These are phyloP conservation scores for Carpinus fangiana DNA, from an alignment of 306 rosid species.

Conservation along the genomic window DNA sequence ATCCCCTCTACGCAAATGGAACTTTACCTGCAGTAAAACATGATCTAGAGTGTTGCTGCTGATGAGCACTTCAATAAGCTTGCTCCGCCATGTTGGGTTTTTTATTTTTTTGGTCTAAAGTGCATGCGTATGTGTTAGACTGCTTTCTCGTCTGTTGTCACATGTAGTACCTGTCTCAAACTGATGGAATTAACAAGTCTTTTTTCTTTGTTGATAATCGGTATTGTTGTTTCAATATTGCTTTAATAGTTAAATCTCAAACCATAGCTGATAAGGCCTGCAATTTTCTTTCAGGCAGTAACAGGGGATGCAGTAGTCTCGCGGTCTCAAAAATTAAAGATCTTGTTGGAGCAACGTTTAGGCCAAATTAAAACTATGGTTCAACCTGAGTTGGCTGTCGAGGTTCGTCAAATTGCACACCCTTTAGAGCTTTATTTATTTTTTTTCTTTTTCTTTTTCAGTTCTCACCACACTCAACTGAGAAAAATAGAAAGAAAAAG, in stretches of 20 bases:
- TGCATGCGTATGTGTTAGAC: background rate
- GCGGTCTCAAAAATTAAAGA: slow-evolving; percentile 55
- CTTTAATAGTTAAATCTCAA: background rate
- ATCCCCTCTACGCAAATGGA: background rate
- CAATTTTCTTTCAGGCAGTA: slow-evolving; percentile 51
- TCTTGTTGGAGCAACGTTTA: slow-evolving; percentile 59
- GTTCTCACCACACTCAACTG: background rate
- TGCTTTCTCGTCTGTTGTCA: background rate
- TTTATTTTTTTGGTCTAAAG: background rate
- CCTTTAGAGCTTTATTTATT: slow-evolving; percentile 12
- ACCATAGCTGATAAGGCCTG: slow-evolving; percentile 9
- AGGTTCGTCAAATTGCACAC: slow-evolving; percentile 55
- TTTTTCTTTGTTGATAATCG: background rate
- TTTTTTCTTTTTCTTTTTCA: background rate
- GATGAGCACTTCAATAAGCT: background rate
- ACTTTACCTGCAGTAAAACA: background rate
- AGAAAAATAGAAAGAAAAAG: background rate
- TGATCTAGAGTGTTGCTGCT: background rate
- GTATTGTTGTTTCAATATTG: background rate
- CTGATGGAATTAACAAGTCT: background rate
- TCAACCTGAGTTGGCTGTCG: slow-evolving; percentile 60
- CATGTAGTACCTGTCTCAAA: background rate
- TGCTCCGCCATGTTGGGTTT: background rate
- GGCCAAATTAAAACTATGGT: slow-evolving; percentile 57
- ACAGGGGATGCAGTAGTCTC: slow-evolving; percentile 61